phyloP scores from a whole-genome alignment of 306 rosid species.

The Mimosa bimucronata region DNA sequence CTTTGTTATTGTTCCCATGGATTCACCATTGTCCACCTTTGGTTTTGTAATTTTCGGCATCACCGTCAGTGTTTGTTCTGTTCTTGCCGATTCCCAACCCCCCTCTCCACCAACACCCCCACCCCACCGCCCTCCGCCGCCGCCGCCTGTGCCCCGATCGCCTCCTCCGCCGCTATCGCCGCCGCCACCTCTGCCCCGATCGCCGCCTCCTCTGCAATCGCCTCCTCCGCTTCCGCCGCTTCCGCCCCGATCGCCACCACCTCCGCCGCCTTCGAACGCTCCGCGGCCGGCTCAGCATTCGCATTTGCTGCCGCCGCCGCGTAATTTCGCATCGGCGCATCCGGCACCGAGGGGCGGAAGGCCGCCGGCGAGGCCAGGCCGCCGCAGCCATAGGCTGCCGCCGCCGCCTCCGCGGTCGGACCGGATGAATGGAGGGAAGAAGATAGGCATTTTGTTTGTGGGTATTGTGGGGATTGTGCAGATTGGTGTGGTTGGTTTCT shows the following conservation, averaged over 20 bases:
- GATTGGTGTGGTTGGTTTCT: constrained; percentile 75
- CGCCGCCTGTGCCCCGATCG: background rate
- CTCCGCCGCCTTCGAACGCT: background rate
- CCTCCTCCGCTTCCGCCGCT: background rate
- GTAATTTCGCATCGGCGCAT: fast-evolving
- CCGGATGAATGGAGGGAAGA: constrained; percentile 68
- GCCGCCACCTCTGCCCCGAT: background rate
- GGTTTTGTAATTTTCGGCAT: constrained; percentile 56
- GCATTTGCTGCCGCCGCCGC: background rate
- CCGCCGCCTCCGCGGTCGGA: background rate
- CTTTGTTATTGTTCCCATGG: constrained; percentile 56
- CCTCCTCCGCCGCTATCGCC: background rate
- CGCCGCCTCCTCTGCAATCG: background rate
- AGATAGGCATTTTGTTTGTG: constrained; percentile 66
- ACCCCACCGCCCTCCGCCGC: background rate
- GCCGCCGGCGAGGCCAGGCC: background rate
- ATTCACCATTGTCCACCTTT: constrained; percentile 48
- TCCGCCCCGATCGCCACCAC: background rate
- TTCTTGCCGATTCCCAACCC: constrained; percentile 51
- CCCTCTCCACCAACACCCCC: background rate
- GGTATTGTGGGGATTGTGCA: constrained; percentile 77
- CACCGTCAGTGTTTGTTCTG: constrained; percentile 44
- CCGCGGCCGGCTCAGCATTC: too few species aligned
- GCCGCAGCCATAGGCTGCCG: background rate
- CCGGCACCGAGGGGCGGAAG: background rate